Base-by-base conservation (phyloP, 2,329 filamentous ascomycete genomes). In the Akanthomyces uredinophilus region DNA sequence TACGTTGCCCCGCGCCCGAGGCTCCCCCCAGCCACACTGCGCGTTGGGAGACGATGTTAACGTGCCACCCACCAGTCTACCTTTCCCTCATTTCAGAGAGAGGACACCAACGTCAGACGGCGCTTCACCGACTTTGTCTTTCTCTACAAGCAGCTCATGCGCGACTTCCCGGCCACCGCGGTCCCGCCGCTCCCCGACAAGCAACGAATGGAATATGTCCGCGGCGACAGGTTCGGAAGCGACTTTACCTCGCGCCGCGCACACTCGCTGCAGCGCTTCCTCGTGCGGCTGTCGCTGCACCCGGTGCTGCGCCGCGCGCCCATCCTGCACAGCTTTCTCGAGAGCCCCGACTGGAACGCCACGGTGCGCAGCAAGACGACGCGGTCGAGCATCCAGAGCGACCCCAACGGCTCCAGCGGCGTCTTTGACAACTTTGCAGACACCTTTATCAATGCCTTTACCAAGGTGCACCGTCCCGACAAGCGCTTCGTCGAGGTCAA, bases 51-150 rank as follows among this genome's bases (percentile, higher is more conserved):
- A 13, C 16, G 39, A 18, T 61, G 52, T 52, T 59, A 35, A 62
- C n/a, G 3, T 14, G 13, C 18, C 24, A 35, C 49, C 5, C 44
- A 20, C 29, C 62, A 96, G 92, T 96, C 93, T 66, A 92, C 96
- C 69, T 98, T 98, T 77, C 88, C 92, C 68, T 90, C 92, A 66
- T 99, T 98, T 76, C 89, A 95, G 74, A 91, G 88, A 73, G 81
- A 90, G 41, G 86, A 87, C 22, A 92, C 92, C 65, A 82, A 83
- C 29, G 89, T 96, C 65, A 90, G 95, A 65, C 87, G 95, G 68
- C 91, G 95, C 71, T 99, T 97, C 78, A 98, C 94, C 68, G 95
- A 99, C 78, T 99, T 99, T 73, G 89, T 96, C 68, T 99, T 96
- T 74, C 86, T 99, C 65, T 97, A 91, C 79, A 97, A 96, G 77